A percentile compares a stretch with the other conserved stretches of the same genome.
Conservation (phyloP, 768 basidiomycete species). For the Auricularia sp. region DNA sequence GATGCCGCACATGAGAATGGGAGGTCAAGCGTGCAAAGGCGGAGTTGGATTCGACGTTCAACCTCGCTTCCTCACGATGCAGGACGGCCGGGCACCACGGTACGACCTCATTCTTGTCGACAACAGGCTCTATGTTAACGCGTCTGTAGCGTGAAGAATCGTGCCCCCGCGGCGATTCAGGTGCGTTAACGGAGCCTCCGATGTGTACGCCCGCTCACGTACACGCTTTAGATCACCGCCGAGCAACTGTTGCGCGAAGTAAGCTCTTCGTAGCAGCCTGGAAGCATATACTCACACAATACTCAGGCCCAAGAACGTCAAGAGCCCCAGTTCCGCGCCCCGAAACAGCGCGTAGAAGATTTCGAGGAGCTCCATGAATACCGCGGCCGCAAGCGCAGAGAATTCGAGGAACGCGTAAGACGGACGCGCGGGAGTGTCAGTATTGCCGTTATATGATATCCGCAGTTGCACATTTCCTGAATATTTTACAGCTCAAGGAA, state of each 20-base stretch:
- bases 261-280: constrained; percentile 9
- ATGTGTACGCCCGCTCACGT: constrained; percentile 12
- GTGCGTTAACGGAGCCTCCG: constrained; percentile 30
- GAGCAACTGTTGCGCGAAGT: constrained; percentile 96
- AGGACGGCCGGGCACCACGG: constrained; percentile 76
- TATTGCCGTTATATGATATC: background rate
- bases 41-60: background rate
- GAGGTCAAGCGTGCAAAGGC: background rate
- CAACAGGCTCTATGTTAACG: constrained; percentile 7
- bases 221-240: constrained; percentile 70
- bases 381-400: constrained; percentile 74
- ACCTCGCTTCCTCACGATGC: constrained; percentile 34
- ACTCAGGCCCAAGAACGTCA: constrained; percentile 93
- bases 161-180: constrained; percentile 89
- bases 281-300: background rate
- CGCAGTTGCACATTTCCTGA: background rate
- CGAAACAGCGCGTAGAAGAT: constrained; percentile 92
- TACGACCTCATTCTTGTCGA: constrained; percentile 19
- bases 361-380: constrained; percentile 79
- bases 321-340: constrained; percentile 83
- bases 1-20: background rate
- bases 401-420: constrained; percentile 71
- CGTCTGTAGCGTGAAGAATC: constrained; percentile 76
- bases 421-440: constrained; percentile 26
- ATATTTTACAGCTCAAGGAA: constrained; percentile 25